Base-by-base conservation (phyloP, 2,329 filamentous ascomycete genomes). In the Aspergillus sp. region DNA sequence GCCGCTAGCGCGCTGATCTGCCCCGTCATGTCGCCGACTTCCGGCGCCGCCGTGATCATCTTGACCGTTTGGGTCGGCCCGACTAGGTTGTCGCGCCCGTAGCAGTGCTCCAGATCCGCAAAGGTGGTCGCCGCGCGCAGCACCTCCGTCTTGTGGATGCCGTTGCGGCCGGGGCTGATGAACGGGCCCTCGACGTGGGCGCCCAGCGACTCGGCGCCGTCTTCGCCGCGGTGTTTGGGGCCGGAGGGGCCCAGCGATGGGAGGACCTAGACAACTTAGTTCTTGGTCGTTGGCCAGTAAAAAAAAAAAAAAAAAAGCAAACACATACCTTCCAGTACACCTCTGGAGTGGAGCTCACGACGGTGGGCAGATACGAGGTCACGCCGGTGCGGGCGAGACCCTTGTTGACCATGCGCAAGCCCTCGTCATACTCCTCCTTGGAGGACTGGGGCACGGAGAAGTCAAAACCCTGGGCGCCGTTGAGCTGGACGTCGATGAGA, bases 181-280 rank as follows among this genome's bases (percentile, higher is more conserved):
- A 97, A 97, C 0, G 92, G 92, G 0, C 92, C 92, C 78, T 97
- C 92, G 67, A 89, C 88, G 66, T 97, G 92, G 3, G 91, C 91
- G 25, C 92, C 92, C 13, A 97, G 82, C 0, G 89, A 94, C 73
- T 96, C 91, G 45, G 90, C 86, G 43, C 92, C 92, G 57, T 89
- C 83, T 38, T 69, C 60, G 31, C 89, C 76, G 47, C 80, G 70
- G 57, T 88, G 82, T 13, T 70, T 64, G 53, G 71, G 67, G 14
- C 86, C 87, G 0, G 87, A 89, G 1, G 90, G 89, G 0, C 85
- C 89, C 10, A 96, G 82, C 63, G 86, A 88, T 14, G 89, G 90
- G 14, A 96, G 81, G 7, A 88, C 73, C 64, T 75, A 50, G n/a
- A n/a, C n/a, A n/a, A n/a, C n/a, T n/a, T n/a, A n/a, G n/a, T n/a